These are phyloP conservation scores for Sequoiadendron giganteum DNA, from an alignment of 75 land plant genomes.

Conservation along the genomic window DNA sequence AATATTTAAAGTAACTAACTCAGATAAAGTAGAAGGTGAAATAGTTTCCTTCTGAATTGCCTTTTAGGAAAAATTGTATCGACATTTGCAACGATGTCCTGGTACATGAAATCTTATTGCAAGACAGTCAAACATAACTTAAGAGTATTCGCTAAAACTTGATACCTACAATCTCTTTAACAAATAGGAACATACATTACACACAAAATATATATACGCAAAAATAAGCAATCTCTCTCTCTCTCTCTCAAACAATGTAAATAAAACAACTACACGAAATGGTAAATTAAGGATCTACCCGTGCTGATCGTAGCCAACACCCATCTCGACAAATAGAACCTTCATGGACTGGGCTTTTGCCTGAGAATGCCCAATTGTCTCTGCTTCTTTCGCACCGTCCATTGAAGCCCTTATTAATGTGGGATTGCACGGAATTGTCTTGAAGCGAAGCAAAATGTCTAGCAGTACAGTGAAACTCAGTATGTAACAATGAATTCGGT, in stretches of 20 bases:
- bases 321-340: conserved; percentile 89
- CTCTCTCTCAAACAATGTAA: neutral
- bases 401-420: neutral
- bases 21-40: too few species aligned
- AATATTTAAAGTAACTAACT: too few species aligned
- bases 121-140: neutral
- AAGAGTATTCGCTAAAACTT: too few species aligned
- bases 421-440: neutral
- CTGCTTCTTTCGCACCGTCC: neutral
- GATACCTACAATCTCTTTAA: too few species aligned
- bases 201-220: too few species aligned
- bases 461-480: neutral
- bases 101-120: too few species aligned
- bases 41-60: too few species aligned
- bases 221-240: neutral
- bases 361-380: neutral
- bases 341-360: conserved; percentile 23
- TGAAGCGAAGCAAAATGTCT: neutral
- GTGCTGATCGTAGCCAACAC: conserved; percentile 93
- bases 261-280: too few species aligned
- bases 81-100: too few species aligned
- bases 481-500: neutral
- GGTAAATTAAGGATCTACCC: conserved; percentile 38
- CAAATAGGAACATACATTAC: too few species aligned
- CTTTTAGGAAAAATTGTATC: too few species aligned